Evolutionary conservation across 2,329 filamentous ascomycete genomes (phyloP), one percentile per base, ranked within the genome.

Genomic region (Calonectria henricotiae): DNA sequence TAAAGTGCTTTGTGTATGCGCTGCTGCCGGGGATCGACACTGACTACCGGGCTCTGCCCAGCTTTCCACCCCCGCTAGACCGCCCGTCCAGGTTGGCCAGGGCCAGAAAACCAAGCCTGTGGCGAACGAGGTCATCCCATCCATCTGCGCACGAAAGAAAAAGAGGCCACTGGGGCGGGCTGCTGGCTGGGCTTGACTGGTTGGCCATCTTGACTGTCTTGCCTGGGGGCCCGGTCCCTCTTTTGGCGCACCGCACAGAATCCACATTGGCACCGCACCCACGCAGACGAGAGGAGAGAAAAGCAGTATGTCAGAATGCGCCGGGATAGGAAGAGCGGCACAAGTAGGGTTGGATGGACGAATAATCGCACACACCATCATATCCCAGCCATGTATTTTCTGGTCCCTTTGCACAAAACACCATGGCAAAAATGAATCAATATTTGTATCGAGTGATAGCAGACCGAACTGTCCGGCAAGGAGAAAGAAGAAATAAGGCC

Each of bases 1-100:
- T 60, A 62, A 54, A 68, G 61, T 54, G 55, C 62, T 32, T 65
- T 51, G 12, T 67, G 54, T 64, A 65, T 71, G 69, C 69, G 51
- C 69, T 66, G 69, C 65, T 64, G 70, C 70, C 63, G 66, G 62
- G 66, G 70, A 71, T 71, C 70, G 70, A 71, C 70, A 69, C 61
- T 64, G 62, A 69, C 60, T 71, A 69, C 70, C 70, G 66, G 67
- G 43, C 61, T 58, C 39, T 69, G 46, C 66, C 49, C 60, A 63
- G 66, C 66, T 60, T 58, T 43, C 32, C 12, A 61, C 66, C 65
- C 61, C 67, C 46, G 63, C 47, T 65, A 46, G 54, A 46, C 67
- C 37, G 46, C 55, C 37, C 32, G 39, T 41, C 61, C 67, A 65
- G 46, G 62, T 69, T 46, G 47, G 62, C 37, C 47, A 51, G 60